Evolutionary conservation across 2,329 filamentous ascomycete species (phyloP).

Genomic region (Verticillium isaacii): DNA sequence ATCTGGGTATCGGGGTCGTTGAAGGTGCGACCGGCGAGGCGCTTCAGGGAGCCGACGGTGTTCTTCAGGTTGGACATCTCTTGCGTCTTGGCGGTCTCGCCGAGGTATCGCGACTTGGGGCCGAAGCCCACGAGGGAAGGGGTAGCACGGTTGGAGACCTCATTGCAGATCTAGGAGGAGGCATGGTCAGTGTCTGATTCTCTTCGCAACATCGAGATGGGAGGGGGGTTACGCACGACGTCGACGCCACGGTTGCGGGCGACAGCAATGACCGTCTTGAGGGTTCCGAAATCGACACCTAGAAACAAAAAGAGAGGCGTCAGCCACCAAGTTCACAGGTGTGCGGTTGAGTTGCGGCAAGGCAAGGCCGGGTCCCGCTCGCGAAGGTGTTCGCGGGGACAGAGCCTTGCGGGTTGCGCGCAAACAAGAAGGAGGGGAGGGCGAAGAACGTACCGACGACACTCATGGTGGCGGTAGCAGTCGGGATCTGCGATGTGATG

Average conservation of each 20-base stretch:
- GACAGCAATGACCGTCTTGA: constrained; percentile 96
- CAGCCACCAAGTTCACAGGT: background rate
- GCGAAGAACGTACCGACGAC: constrained; percentile 43
- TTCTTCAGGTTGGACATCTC: constrained; percentile 99
- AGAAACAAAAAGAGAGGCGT: constrained; percentile 2
- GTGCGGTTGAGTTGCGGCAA: background rate
- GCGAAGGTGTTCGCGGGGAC: background rate
- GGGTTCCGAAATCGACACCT: constrained; percentile 92
- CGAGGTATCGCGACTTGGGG: constrained; percentile 87
- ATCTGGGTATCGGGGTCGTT: constrained; percentile 88
- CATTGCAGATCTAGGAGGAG: constrained; percentile 81
- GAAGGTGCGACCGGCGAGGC: constrained; percentile 80
- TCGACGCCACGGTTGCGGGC: constrained; percentile 98
- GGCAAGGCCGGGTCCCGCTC: background rate
- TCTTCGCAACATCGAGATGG: constrained; percentile 1
- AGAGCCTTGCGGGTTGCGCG: background rate
- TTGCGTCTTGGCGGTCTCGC: constrained; percentile 95
- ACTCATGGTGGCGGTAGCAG: constrained; percentile 41
- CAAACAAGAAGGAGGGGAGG: background rate
- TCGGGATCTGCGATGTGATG: constrained; percentile 6
- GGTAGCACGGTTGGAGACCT: constrained; percentile 96
- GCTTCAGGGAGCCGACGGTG: constrained; percentile 89
- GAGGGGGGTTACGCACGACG: constrained; percentile 66
- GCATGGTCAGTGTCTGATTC: background rate
- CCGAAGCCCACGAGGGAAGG: constrained; percentile 97